phyloP scores from a whole-genome alignment of 2,329 filamentous ascomycete genomes.

The Hypoxylon sp. region DNA sequence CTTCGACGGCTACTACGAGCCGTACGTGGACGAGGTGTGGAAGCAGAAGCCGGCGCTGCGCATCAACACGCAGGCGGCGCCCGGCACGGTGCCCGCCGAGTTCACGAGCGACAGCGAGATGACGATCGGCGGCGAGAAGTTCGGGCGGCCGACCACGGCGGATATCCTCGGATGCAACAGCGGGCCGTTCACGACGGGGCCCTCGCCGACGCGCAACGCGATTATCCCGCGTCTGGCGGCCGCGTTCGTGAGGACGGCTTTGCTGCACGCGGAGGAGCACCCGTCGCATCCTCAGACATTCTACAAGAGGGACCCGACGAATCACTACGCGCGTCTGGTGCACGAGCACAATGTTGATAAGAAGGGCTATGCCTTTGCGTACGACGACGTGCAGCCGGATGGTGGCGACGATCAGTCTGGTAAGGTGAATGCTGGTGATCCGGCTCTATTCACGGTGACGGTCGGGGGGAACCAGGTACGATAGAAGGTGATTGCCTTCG shows the following conservation, averaged over 20 bases:
- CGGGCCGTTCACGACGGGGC: constrained; percentile 66
- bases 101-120: constrained; percentile 58
- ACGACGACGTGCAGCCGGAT: constrained; percentile 68
- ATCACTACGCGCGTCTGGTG: constrained; percentile 69
- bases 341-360: constrained; percentile 65
- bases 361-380: constrained; percentile 70
- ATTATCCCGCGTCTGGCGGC: constrained; percentile 62
- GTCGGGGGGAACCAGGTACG: constrained; percentile 58
- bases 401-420: constrained; percentile 66
- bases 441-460: constrained; percentile 61
- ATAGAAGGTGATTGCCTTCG: constrained; percentile 17
- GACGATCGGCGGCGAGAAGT: constrained; percentile 56
- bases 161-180: constrained; percentile 77
- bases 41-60: constrained; percentile 55
- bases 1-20: constrained; percentile 59
- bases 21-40: constrained; percentile 59
- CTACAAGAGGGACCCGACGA: constrained; percentile 59
- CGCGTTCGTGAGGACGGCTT: constrained; percentile 67
- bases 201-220: constrained; percentile 54
- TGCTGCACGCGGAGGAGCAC: constrained; percentile 59
- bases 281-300: constrained; percentile 53
- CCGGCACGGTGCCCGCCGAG: constrained; percentile 65
- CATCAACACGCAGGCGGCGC: constrained; percentile 73
- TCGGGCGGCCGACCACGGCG: constrained; percentile 66
- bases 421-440: constrained; percentile 64